Evolutionary conservation across 148 eudicot species (phyloP), one percentile per base, ranked within the genome.

Genomic region (Fagopyrum esculentum): DNA sequence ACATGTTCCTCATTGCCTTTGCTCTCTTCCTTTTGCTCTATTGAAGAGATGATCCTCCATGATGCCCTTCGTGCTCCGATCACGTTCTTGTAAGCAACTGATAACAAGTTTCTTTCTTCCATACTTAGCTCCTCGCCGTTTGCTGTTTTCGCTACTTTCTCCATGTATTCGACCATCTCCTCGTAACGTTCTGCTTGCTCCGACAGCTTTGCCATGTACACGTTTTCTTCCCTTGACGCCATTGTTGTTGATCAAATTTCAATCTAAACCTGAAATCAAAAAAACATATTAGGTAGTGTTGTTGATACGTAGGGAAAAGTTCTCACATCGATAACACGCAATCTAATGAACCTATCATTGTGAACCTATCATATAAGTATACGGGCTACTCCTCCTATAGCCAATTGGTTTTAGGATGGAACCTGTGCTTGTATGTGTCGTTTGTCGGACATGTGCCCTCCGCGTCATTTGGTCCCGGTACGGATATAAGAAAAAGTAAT

Each of bases 181-280:
- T 91, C 96, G 17, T 89, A 91, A n/a, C 96, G 84, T 74, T 91
- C 96, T 0, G 96, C 96, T 80, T 90, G 96, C 84, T 90, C 96
- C 43, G 96, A 92, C 75, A 90, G 71, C 81, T 90, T 91, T 75
- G 96, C 96, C 91, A 89, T 76, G 91, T 89, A 91, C 19, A 91
- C 93, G 77, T 82, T 82, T 3, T 87, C 89, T 78, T 90, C 95
- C 75, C 95, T 87, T 1, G 86, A 80, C 61, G 83, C 81, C 91
- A 85, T 87, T 80, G 76, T 78, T 55, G 46, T 22, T 75, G 60
- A 64, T 60, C 19, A 49, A 59, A 74, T 55, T 75, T 22, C 12
- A 30, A 30, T 74, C 73, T 72, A n/a, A n/a, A n/a, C n/a, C n/a
- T n/a, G n/a, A n/a, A n/a, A n/a, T n/a, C n/a, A n/a, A n/a, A n/a